Base-by-base conservation (phyloP, 306 rosid genomes). In the Oxytropis ochrocephala region DNA sequence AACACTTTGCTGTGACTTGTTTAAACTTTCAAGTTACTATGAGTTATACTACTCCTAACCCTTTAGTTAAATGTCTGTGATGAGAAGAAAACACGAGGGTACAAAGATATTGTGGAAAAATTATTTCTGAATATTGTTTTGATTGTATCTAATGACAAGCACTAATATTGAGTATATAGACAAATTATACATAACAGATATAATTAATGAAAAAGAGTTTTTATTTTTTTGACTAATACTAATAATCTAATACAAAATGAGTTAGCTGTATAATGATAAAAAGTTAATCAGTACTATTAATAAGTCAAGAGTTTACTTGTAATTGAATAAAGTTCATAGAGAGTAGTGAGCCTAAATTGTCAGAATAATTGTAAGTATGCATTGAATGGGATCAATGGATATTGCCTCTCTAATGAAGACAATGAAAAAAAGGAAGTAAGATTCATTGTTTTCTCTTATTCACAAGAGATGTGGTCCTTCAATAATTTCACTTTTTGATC, bases 1-100 rank as follows among this genome's bases (percentile, higher is more conserved):
- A 68, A 36, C 53, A 52, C 55, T 67, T n/a, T n/a, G n/a, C n/a
- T n/a, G n/a, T 18, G 80, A 62, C 69, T 63, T 54, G 16, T 68
- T 79, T 17, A 16, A 27, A 29, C 18, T 14, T 6, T 32, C 36
- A 4, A 21, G 27, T 21, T 21, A 21, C 27, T 21, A 3, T 9
- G 66, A 52, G n/a, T 61, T 38, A 38, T 47, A 36, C 56, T 53
- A 35, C 39, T 62, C 8, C 52, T 47, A 63, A 50, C 70, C 11
- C 18, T 47, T 32, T 70, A 39, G 51, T 70, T 56, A 11, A 56
- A 43, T 46, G 60, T 62, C 27, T 21, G 27, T 21, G 27, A 21
- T 21, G 27, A 21, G 27, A 21, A 21, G 27, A 21, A 21, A 21
- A 21, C 27, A 21, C 1, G 27, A 21, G 27, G 27, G 27, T 21